Conservation (phyloP, 1,139 yeast genomes). For the Blastobotrys persicus region DNA sequence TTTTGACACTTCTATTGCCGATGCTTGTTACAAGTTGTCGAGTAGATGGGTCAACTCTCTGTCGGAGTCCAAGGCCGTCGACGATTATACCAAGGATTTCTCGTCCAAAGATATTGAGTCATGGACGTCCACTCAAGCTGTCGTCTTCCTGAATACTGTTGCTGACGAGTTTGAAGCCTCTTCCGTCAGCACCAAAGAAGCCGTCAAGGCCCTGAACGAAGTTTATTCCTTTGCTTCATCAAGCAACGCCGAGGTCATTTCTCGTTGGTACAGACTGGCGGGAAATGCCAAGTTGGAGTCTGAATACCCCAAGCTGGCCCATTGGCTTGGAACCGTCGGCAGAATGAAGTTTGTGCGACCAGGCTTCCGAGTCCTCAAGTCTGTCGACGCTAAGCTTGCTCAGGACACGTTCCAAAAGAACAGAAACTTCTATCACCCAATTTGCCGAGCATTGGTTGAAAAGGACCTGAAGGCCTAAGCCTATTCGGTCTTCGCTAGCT, state of each 20-base stretch:
- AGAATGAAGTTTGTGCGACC: conserved; percentile 95
- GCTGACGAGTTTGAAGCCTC: conserved; percentile 35
- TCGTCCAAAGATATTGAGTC: conserved; percentile 46
- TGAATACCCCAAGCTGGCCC: conserved; percentile 54
- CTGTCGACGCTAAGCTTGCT: conserved; percentile 67
- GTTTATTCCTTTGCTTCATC: conserved; percentile 52
- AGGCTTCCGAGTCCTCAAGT: conserved; percentile 63
- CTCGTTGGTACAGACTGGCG: conserved; percentile 68
- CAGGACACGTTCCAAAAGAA: conserved; percentile 57
- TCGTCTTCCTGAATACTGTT: conserved; percentile 72
- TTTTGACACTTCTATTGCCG: conserved; percentile 76
- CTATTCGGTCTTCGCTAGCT: too few species aligned
- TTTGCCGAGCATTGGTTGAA: conserved; percentile 72
- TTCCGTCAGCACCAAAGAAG: conserved; percentile 27
- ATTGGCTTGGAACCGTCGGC: conserved; percentile 89
- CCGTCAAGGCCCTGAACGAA: conserved; percentile 43
- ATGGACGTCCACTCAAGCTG: conserved; percentile 73
- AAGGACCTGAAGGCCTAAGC: conserved; percentile 53
- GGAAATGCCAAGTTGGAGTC: conserved; percentile 43
- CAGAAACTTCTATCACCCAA: conserved; percentile 73
- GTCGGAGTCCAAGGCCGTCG: conserved; percentile 27
- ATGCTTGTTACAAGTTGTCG: conserved; percentile 65
- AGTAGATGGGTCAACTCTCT: conserved; percentile 55
- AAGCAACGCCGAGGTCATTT: conserved; percentile 75
- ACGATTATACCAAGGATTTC: conserved; percentile 35